phyloP scores from a whole-genome alignment of 2,329 filamentous ascomycete species.

The Neofusicoccum parvum region DNA sequence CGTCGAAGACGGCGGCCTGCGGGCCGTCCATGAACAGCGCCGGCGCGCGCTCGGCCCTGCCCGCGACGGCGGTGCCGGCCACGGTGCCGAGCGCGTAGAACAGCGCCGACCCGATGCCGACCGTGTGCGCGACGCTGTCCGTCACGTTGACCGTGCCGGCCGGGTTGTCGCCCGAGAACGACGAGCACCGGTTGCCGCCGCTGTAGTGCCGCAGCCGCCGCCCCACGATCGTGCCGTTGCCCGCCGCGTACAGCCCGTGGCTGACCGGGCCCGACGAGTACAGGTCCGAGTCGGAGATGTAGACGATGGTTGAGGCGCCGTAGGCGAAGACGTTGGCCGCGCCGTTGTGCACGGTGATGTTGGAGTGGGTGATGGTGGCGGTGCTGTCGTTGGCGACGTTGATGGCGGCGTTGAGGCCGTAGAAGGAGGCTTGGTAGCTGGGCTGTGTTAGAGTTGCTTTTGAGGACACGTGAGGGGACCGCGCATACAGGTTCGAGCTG shows the following conservation, averaged over 20 bases:
- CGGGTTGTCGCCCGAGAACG: slow-evolving; percentile 38
- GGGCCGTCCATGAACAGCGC: slow-evolving; percentile 34
- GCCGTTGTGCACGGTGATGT: slow-evolving; percentile 39
- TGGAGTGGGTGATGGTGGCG: slow-evolving; percentile 30
- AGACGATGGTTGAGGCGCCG: slow-evolving; percentile 31
- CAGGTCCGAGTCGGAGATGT: slow-evolving; percentile 32
- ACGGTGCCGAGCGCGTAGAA: slow-evolving; percentile 36
- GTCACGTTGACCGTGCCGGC: slow-evolving; percentile 25
- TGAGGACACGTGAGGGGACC: too few relatives aligned
- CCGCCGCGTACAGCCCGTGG: slow-evolving; percentile 37
- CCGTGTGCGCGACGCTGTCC: slow-evolving; percentile 33
- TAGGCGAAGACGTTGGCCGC: slow-evolving; percentile 38
- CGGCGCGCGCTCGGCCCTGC: slow-evolving; percentile 27
- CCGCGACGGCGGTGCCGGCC: slow-evolving; percentile 31
- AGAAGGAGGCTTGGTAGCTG: slow-evolving; percentile 29
- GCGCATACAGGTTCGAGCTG: slow-evolving; percentile 27
- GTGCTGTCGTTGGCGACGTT: slow-evolving; percentile 29
- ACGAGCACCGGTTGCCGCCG: slow-evolving; percentile 35
- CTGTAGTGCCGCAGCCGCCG: slow-evolving; percentile 32
- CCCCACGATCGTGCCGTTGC: slow-evolving; percentile 34
- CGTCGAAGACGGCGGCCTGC: slow-evolving; percentile 28
- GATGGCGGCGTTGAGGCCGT: slow-evolving; percentile 13
- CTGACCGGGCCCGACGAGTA: slow-evolving; percentile 37
- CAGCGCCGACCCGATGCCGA: slow-evolving; percentile 31
- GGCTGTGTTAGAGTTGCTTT: too few relatives aligned